A percentile compares a stretch with the other conserved stretches of the same genome.
These are phyloP conservation scores for Beauveria varroae DNA, from an alignment of 2,329 filamentous ascomycete genomes.

Conservation along the genomic window DNA sequence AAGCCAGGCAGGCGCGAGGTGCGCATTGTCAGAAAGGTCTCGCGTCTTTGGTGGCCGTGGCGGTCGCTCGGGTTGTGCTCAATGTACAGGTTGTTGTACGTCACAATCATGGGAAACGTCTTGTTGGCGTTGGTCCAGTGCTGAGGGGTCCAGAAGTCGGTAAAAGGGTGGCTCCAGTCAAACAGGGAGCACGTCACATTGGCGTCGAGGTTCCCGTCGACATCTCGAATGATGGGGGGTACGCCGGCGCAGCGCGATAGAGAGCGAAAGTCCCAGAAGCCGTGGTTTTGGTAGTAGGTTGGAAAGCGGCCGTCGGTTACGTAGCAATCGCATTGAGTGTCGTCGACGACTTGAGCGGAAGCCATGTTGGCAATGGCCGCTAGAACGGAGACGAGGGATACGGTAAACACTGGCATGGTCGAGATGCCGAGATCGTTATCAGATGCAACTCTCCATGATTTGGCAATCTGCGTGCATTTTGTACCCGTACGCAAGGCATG, in stretches of 20 bases:
- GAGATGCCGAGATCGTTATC: neutral
- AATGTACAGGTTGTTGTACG: conserved; percentile 36
- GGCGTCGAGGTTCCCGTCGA: conserved; percentile 24
- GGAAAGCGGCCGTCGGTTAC: conserved; percentile 19
- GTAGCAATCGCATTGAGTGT: conserved; percentile 23
- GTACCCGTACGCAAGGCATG: neutral
- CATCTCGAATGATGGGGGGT: conserved; percentile 23
- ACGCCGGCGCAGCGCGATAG: conserved; percentile 20
- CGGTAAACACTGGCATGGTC: neutral
- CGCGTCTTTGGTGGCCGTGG: conserved; percentile 11
- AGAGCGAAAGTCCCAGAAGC: conserved; percentile 25
- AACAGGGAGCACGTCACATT: conserved; percentile 29
- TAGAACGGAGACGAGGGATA: neutral
- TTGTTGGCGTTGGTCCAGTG: conserved; percentile 31
- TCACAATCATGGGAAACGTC: conserved; percentile 28
- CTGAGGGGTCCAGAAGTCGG: conserved; percentile 27
- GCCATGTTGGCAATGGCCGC: neutral
- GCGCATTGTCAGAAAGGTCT: conserved; percentile 39
- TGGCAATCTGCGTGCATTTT: neutral
- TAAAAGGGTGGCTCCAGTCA: conserved; percentile 22
- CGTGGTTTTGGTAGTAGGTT: conserved; percentile 19
- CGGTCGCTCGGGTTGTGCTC: conserved; percentile 29
- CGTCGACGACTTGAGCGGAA: neutral
- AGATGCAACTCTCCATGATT: neutral
- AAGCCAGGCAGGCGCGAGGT: conserved; percentile 34